Evolutionary conservation across 192 early-diverging fungal species (phyloP).

Genomic region (Allomyces macrogynus): DNA sequence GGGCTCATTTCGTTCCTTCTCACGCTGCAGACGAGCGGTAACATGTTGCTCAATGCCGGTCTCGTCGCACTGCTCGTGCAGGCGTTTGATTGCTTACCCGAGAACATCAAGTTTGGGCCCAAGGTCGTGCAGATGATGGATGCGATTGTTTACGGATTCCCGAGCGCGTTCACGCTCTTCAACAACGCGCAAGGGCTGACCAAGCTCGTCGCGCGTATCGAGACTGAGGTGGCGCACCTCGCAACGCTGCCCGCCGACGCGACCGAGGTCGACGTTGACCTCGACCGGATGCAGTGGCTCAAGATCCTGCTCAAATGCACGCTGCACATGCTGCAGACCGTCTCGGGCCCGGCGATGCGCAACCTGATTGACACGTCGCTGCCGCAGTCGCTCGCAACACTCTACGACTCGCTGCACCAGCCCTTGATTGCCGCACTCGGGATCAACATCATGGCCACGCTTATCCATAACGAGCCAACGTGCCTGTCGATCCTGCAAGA

Average conservation of each 20-base stretch:
- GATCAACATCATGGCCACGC: slow-evolving; percentile 78
- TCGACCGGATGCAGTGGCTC: slow-evolving; percentile 52
- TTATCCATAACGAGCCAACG: slow-evolving; percentile 97
- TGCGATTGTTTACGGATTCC: slow-evolving; percentile 54
- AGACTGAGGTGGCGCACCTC: slow-evolving; percentile 10
- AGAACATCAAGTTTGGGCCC: slow-evolving; percentile 9
- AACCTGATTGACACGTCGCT: slow-evolving; percentile 82
- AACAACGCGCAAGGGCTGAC: slow-evolving; percentile 63
- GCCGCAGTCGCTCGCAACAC: slow-evolving; percentile 45
- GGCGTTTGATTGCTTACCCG: slow-evolving; percentile 23
- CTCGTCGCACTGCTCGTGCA: slow-evolving; percentile 61
- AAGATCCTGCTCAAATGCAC: slow-evolving; percentile 82
- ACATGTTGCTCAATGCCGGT: slow-evolving; percentile 78
- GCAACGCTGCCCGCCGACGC: not conserved
- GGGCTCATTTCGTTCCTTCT: slow-evolving; percentile 54
- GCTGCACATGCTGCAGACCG: slow-evolving; percentile 83
- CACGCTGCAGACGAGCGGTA: slow-evolving; percentile 60
- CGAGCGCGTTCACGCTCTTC: slow-evolving; percentile 56
- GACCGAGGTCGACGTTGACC: slow-evolving; percentile 21
- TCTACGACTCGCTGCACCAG: slow-evolving; percentile 62
- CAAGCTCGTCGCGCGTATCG: slow-evolving; percentile 54
- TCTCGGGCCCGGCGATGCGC: slow-evolving; percentile 59
- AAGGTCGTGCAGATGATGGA: slow-evolving; percentile 65
- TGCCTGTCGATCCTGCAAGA: slow-evolving; percentile 87
- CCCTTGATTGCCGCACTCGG: slow-evolving; percentile 66